phyloP scores from a whole-genome alignment of 2,329 filamentous ascomycete species.

The Penicillium thymicola region DNA sequence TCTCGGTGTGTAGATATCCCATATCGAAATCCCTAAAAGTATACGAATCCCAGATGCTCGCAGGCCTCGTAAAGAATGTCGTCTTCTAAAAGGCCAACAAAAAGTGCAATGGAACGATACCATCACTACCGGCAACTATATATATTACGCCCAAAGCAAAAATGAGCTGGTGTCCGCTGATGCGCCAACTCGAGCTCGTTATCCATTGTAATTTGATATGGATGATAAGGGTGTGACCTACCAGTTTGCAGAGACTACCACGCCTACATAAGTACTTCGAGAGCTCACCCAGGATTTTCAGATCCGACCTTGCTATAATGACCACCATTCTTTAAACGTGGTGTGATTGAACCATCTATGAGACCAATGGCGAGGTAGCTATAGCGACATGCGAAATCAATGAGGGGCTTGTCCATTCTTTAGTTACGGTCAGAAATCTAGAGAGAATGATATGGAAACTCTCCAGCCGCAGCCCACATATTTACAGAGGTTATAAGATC shows the following conservation, averaged over 20 bases:
- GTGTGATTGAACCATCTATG: not conserved
- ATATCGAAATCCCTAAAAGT: not conserved
- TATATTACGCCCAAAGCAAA: not conserved
- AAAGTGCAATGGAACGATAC: not conserved
- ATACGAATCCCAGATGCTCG: not conserved
- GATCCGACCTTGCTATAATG: no score
- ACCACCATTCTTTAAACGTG: no score
- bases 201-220: not conserved
- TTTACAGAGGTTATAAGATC: not conserved
- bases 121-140: no score
- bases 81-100: not conserved
- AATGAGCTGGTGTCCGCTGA: not conserved
- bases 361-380: not conserved
- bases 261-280: no score
- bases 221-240: not conserved
- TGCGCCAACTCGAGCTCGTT: not conserved
- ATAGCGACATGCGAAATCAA: not conserved
- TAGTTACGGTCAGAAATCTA: not conserved
- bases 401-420: not conserved
- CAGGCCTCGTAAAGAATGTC: not conserved
- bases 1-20: not conserved
- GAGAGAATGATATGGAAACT: not conserved
- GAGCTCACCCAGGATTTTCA: no score
- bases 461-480: not conserved
- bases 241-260: no score